phyloP scores from a whole-genome alignment of 208 protist species.

The Trypanosoma congolense region DNA sequence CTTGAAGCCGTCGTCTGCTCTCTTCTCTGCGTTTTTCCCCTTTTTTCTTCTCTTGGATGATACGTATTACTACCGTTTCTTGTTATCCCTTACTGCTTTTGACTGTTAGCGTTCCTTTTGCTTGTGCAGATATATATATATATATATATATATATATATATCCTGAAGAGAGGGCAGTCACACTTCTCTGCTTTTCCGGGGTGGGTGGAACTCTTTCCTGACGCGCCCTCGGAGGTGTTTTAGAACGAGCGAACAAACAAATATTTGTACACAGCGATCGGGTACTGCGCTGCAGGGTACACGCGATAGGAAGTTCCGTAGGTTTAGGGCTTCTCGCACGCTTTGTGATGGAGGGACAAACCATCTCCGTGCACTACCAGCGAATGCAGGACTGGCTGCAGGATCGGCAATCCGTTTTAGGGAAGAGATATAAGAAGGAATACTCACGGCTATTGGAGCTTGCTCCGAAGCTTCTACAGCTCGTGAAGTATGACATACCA shows the following conservation, averaged over 20 bases:
- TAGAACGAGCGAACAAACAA: too few relatives aligned
- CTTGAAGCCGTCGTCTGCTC: background rate
- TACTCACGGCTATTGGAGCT: constrained; percentile 35
- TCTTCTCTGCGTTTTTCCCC: constrained; percentile 1
- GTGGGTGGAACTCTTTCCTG: too few relatives aligned
- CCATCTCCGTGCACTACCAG: constrained; percentile 70
- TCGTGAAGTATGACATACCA: constrained; percentile 69
- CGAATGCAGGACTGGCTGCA: constrained; percentile 81
- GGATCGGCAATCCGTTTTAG: constrained; percentile 50
- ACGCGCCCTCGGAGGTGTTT: too few relatives aligned
- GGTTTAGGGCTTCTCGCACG: background rate
- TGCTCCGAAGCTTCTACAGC: constrained; percentile 47
- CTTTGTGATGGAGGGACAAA: constrained; percentile 40
- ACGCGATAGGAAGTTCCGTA: too few relatives aligned
- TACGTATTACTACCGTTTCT: background rate
- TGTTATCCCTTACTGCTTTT: constrained; percentile 17
- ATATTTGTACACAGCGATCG: too few relatives aligned
- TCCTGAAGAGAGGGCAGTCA: too few relatives aligned
- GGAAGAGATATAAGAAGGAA: constrained; percentile 45
- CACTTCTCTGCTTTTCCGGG: too few relatives aligned
- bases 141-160: too few relatives aligned
- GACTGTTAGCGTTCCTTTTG: constrained; percentile 2
- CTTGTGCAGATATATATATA: too few relatives aligned
- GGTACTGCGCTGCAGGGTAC: too few relatives aligned
- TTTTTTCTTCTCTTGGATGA: constrained; percentile 1